Percentiles rank a stretch among this genome's conserved stretches.
Evolutionary conservation across 2,329 filamentous ascomycete species (phyloP).

Genomic region (Fusarium equiseti): DNA sequence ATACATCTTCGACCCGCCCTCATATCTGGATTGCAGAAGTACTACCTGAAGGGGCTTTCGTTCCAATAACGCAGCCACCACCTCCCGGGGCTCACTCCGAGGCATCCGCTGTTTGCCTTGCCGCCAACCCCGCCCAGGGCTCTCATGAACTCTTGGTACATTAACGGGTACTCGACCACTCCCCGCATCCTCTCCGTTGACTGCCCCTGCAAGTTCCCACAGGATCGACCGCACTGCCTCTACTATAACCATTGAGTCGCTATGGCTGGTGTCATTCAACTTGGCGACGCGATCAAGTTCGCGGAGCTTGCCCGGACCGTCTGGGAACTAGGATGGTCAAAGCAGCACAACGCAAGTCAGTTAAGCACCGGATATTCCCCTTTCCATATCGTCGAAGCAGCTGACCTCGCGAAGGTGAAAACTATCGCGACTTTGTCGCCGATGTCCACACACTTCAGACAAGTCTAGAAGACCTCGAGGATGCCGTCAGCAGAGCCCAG

Average conservation of each 20-base stretch:
- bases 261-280: not conserved
- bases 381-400: not conserved
- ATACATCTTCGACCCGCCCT: too few relatives aligned
- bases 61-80: too few relatives aligned
- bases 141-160: not conserved
- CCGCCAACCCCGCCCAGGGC: not conserved
- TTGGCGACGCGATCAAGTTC: not conserved
- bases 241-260: not conserved
- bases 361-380: accelerated
- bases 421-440: not conserved
- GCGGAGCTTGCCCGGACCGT: not conserved
- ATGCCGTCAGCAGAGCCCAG: not conserved
- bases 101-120: too few relatives aligned
- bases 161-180: not conserved
- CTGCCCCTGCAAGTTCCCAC: not conserved
- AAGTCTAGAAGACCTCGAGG: not conserved
- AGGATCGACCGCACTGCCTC: not conserved
- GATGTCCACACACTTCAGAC: not conserved
- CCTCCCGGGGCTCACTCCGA: too few relatives aligned
- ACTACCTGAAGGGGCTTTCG: too few relatives aligned
- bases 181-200: not conserved
- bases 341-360: not conserved
- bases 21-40: too few relatives aligned
- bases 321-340: not conserved
- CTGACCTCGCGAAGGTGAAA: not conserved